Conservation (phyloP, 345 rosid species). For the Anacardium occidentale region DNA sequence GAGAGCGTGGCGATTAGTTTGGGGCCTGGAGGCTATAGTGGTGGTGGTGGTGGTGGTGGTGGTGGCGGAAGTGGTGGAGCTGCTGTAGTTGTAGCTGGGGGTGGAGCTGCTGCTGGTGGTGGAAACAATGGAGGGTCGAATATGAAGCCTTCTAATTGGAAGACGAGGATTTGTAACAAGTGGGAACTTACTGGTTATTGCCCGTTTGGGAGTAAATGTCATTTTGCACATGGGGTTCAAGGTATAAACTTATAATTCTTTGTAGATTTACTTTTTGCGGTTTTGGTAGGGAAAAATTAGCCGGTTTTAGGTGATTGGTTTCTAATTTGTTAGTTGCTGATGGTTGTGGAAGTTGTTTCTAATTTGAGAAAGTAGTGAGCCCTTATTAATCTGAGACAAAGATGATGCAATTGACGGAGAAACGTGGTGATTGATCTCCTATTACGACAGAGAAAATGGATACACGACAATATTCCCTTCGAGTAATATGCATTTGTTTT, state of each 20-base stretch:
- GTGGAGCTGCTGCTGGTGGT: constrained; percentile 26
- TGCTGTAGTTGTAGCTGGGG: neutral
- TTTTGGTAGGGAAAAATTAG: constrained; percentile 6
- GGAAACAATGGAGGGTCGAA: constrained; percentile 37
- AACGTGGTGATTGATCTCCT: neutral
- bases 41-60: no score
- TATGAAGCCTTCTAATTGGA: constrained; percentile 93
- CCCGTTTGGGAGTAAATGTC: constrained; percentile 94
- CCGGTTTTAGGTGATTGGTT: neutral
- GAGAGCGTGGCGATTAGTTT: constrained; percentile 95
- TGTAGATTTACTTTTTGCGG: neutral
- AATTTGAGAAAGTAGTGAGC: neutral
- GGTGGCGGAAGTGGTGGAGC: constrained; percentile 7
- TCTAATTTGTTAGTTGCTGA: constrained; percentile 4
- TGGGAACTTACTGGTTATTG: constrained; percentile 97
- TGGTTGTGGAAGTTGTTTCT: neutral
- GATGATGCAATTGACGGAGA: constrained; percentile 1
- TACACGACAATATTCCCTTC: neutral
- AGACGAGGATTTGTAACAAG: constrained; percentile 93
- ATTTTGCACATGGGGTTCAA: constrained; percentile 90
- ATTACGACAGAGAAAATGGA: neutral
- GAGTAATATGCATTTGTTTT: neutral
- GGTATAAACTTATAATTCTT: constrained; percentile 41
- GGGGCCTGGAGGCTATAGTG: constrained; percentile 86
- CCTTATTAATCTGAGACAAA: neutral